Percentiles rank a stretch among this genome's conserved stretches.
phyloP scores from a whole-genome alignment of 495 filamentous ascomycete genomes.

The Amniculicola lignicola region DNA sequence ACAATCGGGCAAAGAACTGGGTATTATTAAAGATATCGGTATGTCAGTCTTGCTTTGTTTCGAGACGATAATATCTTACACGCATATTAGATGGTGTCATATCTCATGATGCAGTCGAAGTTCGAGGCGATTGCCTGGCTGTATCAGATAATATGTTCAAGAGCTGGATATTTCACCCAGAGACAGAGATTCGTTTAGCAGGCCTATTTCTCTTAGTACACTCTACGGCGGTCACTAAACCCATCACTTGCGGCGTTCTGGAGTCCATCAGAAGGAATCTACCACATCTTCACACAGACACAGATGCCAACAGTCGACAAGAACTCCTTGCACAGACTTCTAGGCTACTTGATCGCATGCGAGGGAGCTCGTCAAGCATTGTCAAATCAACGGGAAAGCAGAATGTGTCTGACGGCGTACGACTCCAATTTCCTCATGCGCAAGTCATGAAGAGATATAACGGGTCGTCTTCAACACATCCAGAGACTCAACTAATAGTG shows the following conservation, averaged over 20 bases:
- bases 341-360: constrained; percentile 49
- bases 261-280: constrained; percentile 59
- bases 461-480: too few species aligned
- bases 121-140: constrained; percentile 32
- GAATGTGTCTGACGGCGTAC: too few species aligned
- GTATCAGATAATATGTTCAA: constrained; percentile 48
- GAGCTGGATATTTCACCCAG: constrained; percentile 49
- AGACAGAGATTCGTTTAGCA: constrained; percentile 51
- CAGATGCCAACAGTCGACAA: constrained; percentile 77
- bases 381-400: constrained; percentile 14
- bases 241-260: constrained; percentile 59
- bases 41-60: constrained; percentile 37
- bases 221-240: constrained; percentile 65
- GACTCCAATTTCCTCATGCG: too few species aligned
- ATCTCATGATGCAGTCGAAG: too few species aligned
- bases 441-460: too few species aligned
- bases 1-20: constrained; percentile 74
- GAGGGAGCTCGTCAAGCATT: constrained; percentile 32
- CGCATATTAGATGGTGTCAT: too few species aligned
- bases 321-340: constrained; percentile 70
- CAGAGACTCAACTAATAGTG: too few species aligned
- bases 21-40: constrained; percentile 72
- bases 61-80: too few species aligned
- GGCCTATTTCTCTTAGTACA: constrained; percentile 72
- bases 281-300: constrained; percentile 69